phyloP scores from a whole-genome alignment of 495 filamentous ascomycete genomes.

The Penicillium salamii region DNA sequence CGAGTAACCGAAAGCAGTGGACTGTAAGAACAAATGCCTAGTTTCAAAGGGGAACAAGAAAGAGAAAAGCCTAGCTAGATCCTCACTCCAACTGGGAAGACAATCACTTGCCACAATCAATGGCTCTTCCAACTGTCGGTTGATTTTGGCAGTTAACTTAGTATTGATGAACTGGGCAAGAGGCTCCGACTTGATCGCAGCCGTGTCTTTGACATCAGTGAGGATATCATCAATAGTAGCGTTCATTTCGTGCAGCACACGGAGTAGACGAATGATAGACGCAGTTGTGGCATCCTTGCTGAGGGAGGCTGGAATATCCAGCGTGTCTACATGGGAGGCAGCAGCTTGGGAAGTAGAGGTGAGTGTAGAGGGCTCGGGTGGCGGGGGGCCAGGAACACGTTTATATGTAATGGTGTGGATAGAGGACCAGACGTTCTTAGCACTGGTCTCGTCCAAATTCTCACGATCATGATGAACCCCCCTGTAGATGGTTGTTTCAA shows the following conservation, averaged over 20 bases:
- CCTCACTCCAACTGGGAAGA: constrained; percentile 94
- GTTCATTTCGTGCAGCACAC: constrained; percentile 91
- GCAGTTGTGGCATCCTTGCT: constrained; percentile 79
- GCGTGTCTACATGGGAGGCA: constrained; percentile 40
- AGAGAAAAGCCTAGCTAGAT: constrained; percentile 91
- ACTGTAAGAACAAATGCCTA: constrained; percentile 93
- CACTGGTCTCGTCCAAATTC: constrained; percentile 61
- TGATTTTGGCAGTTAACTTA: constrained; percentile 98
- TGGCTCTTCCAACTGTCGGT: constrained; percentile 96
- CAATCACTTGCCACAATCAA: constrained; percentile 97
- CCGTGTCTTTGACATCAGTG: constrained; percentile 72
- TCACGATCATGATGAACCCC: constrained; percentile 77
- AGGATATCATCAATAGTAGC: constrained; percentile 95
- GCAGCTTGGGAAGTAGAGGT: constrained; percentile 49
- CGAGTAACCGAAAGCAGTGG: constrained; percentile 96
- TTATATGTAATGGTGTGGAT: constrained; percentile 91
- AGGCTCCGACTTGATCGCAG: constrained; percentile 76
- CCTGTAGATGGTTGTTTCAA: constrained; percentile 94
- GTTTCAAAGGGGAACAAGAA: constrained; percentile 99
- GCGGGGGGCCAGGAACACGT: constrained; percentile 82
- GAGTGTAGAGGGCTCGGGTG: constrained; percentile 69
- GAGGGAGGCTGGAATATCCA: constrained; percentile 75
- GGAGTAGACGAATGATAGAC: constrained; percentile 82
- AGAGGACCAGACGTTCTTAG: constrained; percentile 81
- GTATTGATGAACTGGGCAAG: constrained; percentile 97